These are phyloP conservation scores for Canariomyces notabilis DNA, from an alignment of 2,329 filamentous ascomycete species.

Conservation along the genomic window DNA sequence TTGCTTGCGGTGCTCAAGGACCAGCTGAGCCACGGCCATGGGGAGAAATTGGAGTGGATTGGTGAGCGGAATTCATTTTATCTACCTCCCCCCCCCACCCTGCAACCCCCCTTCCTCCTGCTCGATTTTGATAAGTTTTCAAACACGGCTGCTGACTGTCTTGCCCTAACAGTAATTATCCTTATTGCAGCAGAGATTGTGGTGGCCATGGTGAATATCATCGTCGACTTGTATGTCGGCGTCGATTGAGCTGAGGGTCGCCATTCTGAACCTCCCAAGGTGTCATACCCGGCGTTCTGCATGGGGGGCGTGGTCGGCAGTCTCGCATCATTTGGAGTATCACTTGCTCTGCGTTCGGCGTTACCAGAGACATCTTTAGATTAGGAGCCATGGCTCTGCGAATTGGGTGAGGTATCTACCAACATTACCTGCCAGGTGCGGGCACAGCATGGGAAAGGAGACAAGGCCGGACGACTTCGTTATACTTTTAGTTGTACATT, in stretches of 20 bases:
- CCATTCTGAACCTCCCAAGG: neutral
- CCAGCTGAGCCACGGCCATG: conserved; percentile 88
- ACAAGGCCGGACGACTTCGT: too few species aligned
- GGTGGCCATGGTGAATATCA: conserved; percentile 87
- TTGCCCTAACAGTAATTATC: conserved; percentile 66
- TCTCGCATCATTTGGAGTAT: neutral
- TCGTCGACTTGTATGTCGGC: conserved; percentile 80
- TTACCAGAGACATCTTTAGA: neutral
- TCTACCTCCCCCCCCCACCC: conserved; percentile 4
- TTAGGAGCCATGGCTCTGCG: neutral
- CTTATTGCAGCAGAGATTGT: conserved; percentile 94
- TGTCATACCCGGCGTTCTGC: neutral
- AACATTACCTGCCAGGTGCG: neutral
- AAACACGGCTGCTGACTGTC: neutral
- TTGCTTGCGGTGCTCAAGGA: conserved; percentile 90
- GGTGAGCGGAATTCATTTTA: conserved; percentile 50
- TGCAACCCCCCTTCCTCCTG: too few species aligned
- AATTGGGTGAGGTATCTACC: neutral
- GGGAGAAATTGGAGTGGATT: conserved; percentile 85
- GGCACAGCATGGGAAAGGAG: neutral
- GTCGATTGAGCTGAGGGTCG: conserved; percentile 21
- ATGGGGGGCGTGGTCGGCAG: neutral
- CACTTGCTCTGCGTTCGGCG: neutral
- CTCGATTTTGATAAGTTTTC: conserved; percentile 5
- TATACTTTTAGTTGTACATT: neutral